Percentiles rank a stretch among this genome's conserved stretches.
phyloP scores from a whole-genome alignment of 148 eudicot genomes.

The Rhododendron henanense region DNA sequence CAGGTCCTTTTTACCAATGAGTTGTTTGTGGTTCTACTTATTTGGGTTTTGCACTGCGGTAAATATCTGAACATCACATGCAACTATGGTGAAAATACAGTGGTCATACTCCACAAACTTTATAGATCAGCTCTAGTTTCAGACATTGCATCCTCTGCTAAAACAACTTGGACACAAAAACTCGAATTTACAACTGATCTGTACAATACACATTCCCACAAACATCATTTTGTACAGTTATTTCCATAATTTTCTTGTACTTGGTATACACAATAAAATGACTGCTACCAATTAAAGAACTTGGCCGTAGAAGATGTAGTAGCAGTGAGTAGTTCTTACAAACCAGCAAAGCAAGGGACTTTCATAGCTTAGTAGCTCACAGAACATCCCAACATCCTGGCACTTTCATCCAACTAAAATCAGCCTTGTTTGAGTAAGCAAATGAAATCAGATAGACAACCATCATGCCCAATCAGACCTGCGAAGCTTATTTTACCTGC shows the following conservation, averaged over 20 bases:
- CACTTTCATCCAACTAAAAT: background rate
- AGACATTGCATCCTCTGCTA: background rate
- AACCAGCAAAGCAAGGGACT: background rate
- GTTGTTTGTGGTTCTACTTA: background rate
- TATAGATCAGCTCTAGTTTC: background rate
- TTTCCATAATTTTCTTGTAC: background rate
- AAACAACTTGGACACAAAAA: background rate
- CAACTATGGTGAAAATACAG: background rate
- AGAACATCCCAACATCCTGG: background rate
- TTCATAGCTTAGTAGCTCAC: background rate
- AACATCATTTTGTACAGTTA: background rate
- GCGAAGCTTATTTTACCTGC: background rate
- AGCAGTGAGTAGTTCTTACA: background rate
- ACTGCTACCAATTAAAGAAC: background rate
- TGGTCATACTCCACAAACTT: background rate
- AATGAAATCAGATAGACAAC: background rate
- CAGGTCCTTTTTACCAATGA: background rate
- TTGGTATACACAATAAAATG: background rate
- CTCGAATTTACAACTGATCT: background rate
- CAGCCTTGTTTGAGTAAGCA: background rate
- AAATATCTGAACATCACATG: background rate
- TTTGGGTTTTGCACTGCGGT: background rate
- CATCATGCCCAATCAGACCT: background rate
- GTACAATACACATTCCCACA: background rate
- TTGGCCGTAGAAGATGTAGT: background rate